Evolutionary conservation across 1,284 basidiomycete genomes (phyloP), one percentile per base, ranked within the genome.

Genomic region (Thelephora terrestris): DNA sequence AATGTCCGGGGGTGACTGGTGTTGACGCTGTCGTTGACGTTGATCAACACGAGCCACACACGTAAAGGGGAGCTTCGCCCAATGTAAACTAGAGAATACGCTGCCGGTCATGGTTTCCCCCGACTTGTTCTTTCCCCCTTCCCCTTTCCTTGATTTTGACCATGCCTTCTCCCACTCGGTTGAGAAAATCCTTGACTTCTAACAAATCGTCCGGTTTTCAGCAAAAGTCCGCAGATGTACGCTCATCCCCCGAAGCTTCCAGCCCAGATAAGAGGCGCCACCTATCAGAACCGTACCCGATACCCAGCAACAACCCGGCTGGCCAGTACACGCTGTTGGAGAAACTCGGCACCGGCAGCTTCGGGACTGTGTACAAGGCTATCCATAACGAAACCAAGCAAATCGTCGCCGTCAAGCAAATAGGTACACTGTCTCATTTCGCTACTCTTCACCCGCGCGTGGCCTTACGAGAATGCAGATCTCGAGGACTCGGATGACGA

Each of bases 351-450:
- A 95, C 91, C n/a, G 95, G 95, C 35, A 92, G 88, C 63, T 99
- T 98, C 63, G 94, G 94, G 5, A 89, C 84, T 1, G 95, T 99
- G 46, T 99, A 91, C 79, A 96, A 96, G 71, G 92, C 91, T 2
- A 85, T 93, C 58, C 92, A 99, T 69, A 91, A 91, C 61, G 88
- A 91, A 52, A 89, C 91, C 4, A 86, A 88, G 61, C 85, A 95
- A 66, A 85, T 92, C 52, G 96, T 99, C 21, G 95, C 95, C 45
- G 92, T 99, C 64, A 99, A 99, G 69, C 93, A 97, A 67, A 98
- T 99, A 61, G 91, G 91, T 89, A 58, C n/a, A n/a, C 56, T 79
- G 64, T 40, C 24, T 37, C 25, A 46, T 27, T 24, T 20, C 44
- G 6, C 39, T 27, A 2, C 29, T 39, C 20, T 25, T 23, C 7